Percentiles rank a stretch among this genome's conserved stretches.
Conservation (phyloP, 768 basidiomycete genomes). For the Ramaria sp. region DNA sequence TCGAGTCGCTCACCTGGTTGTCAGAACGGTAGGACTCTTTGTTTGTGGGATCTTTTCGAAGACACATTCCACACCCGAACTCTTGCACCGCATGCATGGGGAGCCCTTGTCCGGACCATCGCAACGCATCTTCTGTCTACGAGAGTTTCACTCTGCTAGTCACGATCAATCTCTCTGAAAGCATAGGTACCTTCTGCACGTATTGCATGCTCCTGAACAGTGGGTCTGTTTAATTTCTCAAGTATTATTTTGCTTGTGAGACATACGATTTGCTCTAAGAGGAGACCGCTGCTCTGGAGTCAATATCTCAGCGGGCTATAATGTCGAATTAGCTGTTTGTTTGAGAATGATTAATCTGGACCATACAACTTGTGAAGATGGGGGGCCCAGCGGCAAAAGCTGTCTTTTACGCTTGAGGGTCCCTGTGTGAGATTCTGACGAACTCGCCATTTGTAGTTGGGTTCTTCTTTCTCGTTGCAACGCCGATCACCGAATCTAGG, state of each 20-base stretch:
- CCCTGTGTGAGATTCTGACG: too few species aligned
- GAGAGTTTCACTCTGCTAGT: background rate
- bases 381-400: background rate
- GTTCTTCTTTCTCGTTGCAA: too few species aligned
- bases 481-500: too few species aligned
- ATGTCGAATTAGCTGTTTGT: background rate
- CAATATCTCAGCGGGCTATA: background rate
- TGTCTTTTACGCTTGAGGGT: constrained; percentile 3
- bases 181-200: constrained; percentile 1
- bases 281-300: background rate
- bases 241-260: background rate
- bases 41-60: constrained; percentile 7
- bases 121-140: constrained; percentile 9
- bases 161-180: background rate
- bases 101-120: constrained; percentile 1
- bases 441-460: too few species aligned
- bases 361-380: constrained; percentile 1
- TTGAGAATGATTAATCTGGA: background rate
- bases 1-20: background rate
- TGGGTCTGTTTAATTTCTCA: background rate
- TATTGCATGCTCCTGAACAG: constrained; percentile 3
- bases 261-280: constrained; percentile 1
- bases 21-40: background rate
- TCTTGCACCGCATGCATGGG: constrained; percentile 6
- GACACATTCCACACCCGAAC: constrained; percentile 4